Percentiles rank a stretch among this genome's conserved stretches.
Evolutionary conservation across 148 eudicot species (phyloP).

Genomic region (Hydrangea macrophylla): DNA sequence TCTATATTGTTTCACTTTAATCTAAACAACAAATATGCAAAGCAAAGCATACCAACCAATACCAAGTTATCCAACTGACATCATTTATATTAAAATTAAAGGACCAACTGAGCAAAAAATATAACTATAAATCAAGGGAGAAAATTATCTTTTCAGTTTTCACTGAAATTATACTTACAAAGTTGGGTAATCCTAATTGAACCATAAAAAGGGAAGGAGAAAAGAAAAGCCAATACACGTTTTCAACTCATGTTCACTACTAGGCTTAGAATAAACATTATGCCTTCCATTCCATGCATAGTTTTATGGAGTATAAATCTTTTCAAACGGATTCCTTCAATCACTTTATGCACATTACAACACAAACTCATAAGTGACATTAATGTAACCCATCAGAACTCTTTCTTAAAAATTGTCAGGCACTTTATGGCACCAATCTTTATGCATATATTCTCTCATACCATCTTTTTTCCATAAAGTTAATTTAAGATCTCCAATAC

Average conservation of each 20-base stretch:
- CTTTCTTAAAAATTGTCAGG: constrained; percentile 27
- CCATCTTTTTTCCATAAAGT: constrained; percentile 20
- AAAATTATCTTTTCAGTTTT: background rate
- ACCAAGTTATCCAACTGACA: background rate
- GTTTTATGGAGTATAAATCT: constrained; percentile 19
- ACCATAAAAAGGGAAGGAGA: background rate
- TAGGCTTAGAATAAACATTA: constrained; percentile 10
- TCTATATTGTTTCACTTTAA: background rate
- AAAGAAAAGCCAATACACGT: background rate
- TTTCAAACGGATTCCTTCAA: constrained; percentile 29
- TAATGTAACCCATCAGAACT: constrained; percentile 16
- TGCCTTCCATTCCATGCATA: constrained; percentile 13
- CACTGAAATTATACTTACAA: background rate
- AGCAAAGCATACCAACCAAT: background rate
- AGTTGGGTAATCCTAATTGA: background rate
- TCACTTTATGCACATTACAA: constrained; percentile 22
- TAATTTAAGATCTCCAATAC: constrained; percentile 9
- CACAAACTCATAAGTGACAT: constrained; percentile 10
- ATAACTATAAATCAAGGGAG: too few species aligned
- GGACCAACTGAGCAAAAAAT: background rate
- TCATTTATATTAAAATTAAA: background rate
- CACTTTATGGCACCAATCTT: constrained; percentile 32
- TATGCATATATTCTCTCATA: constrained; percentile 38
- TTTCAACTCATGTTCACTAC: constrained; percentile 5
- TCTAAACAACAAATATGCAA: background rate